Percentiles rank a stretch among this genome's conserved stretches.
These are phyloP conservation scores for Zoysia japonica DNA, from an alignment of 176 grass and related monocot genomes.

Conservation along the genomic window DNA sequence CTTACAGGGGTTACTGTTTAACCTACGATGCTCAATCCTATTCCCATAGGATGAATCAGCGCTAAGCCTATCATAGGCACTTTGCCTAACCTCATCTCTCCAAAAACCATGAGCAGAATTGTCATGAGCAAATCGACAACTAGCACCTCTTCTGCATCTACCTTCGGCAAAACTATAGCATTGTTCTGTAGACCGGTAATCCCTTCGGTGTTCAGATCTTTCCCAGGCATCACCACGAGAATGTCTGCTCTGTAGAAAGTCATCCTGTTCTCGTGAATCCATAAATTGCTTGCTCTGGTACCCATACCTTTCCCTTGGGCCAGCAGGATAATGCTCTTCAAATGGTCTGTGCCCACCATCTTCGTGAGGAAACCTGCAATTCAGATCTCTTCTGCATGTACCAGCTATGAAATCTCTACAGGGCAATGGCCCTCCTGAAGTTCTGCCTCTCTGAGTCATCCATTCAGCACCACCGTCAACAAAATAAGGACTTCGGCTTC, in stretches of 20 bases:
- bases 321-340: conserved; percentile 50
- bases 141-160: conserved; percentile 71
- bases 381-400: conserved; percentile 72
- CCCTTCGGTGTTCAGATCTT: conserved; percentile 57
- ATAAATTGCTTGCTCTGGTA: conserved; percentile 56
- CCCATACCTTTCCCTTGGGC: conserved; percentile 57
- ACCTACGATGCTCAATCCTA: conserved; percentile 55
- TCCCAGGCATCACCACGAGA: conserved; percentile 51
- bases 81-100: conserved; percentile 66
- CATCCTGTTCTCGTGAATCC: conserved; percentile 63
- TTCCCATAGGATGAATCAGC: conserved; percentile 60
- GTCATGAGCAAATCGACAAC: conserved; percentile 69
- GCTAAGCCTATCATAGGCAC: conserved; percentile 46
- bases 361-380: conserved; percentile 84
- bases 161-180: conserved; percentile 92
- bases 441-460: conserved; percentile 58
- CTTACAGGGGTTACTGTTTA: conserved; percentile 70
- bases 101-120: conserved; percentile 66
- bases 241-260: conserved; percentile 57
- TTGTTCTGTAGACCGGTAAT: conserved; percentile 50
- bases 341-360: conserved; percentile 55
- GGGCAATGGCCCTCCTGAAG: conserved; percentile 46
- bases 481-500: conserved; percentile 74
- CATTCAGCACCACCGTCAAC: conserved; percentile 57
- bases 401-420: conserved; percentile 91